phyloP scores from a whole-genome alignment of 192 early-diverging fungal species.

The Spizellomyces sp. region DNA sequence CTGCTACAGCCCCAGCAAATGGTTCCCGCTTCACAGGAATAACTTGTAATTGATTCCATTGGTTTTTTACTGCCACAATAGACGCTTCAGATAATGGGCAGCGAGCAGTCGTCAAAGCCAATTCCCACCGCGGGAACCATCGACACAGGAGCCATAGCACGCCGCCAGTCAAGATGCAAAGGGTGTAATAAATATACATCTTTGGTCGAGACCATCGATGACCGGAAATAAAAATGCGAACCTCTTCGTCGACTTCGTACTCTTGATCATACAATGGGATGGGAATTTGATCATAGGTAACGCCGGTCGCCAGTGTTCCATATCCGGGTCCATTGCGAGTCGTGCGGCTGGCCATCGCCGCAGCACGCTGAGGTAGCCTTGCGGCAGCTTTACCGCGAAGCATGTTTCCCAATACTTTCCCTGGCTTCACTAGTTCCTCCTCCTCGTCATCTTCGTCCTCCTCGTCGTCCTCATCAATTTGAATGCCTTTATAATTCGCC shows the following conservation, averaged over 20 bases:
- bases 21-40: conserved; percentile 18
- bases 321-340: conserved; percentile 1
- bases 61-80: conserved; percentile 61
- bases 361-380: conserved; percentile 30
- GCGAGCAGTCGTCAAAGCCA: conserved; percentile 65
- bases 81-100: conserved; percentile 74
- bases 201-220: conserved; percentile 55
- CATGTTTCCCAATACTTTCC: conserved; percentile 1
- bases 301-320: not conserved
- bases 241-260: conserved; percentile 51
- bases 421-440: not conserved
- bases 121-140: conserved; percentile 81
- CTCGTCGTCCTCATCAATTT: conserved; percentile 18
- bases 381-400: conserved; percentile 26
- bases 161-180: conserved; percentile 71
- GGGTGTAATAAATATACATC: conserved; percentile 62
- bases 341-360: conserved; percentile 17
- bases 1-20: conserved; percentile 37
- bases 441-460: conserved; percentile 37
- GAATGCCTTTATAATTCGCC: not conserved
- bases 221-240: conserved; percentile 60
- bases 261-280: conserved; percentile 38
- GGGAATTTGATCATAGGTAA: not conserved
- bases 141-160: conserved; percentile 75
- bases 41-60: conserved; percentile 46